Base-by-base conservation (phyloP, 495 filamentous ascomycete genomes). In the Aspergillus conjunctus region DNA sequence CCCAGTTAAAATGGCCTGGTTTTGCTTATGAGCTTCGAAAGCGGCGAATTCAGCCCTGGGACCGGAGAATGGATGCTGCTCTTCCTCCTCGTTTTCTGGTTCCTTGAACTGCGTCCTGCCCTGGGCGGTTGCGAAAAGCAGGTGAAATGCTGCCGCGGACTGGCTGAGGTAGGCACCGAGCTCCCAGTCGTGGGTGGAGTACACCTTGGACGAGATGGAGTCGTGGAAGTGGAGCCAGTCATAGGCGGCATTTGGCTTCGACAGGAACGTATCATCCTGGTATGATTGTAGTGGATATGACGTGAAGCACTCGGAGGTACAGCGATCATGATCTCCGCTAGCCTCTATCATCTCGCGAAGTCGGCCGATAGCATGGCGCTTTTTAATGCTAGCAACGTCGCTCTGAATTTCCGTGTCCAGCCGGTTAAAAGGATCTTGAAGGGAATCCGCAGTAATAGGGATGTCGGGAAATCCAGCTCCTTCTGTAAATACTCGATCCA, bases 141-240 rank as follows among this genome's bases (percentile, higher is more conserved):
- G 82, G 68, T 98, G 95, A 72, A 96, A 97, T 6, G 91, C 94
- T 1, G 97, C 83, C 26, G 91, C 81, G 1, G 93, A 87, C 65
- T 92, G 88, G 66, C 86, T 88, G 58, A 97, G 84, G 72, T 98
- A 98, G 0, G 90, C 85, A 15, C 78, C 79, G 31, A 97, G 77
- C 69, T 98, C 93, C 87, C 92, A 97, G 45, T 94, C 92, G 71
- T 97, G 92, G 50, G 79, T 83, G 9, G 82, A 73, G 67, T 87
- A 90, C 3, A 97, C 77, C 55, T 86, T 85, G 1, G 86, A 83
- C 7, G 90, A 93, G 59, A 95, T 84, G 1, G 80, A 76, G 64
- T 97, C 94, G 69, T 97, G 90, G 72, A 98, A 98, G 73, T 93
- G 82, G 56, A 98, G 84, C 94, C 94, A 98, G 50, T 97, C 92